Evolutionary conservation across 805 yeast genomes (phyloP).

Genomic region (Nakazawaea ernobii): DNA sequence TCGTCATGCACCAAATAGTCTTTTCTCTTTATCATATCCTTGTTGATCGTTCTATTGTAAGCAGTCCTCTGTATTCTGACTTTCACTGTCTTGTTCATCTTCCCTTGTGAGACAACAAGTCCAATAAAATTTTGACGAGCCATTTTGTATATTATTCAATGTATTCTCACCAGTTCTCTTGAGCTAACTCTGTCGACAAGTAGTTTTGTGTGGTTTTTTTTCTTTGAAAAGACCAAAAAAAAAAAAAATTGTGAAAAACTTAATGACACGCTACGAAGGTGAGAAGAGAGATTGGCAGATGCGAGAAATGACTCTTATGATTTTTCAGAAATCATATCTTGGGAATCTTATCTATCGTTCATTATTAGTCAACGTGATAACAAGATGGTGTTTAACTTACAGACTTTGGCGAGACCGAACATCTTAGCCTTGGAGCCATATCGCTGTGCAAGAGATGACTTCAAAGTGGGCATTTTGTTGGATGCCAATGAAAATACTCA

Average conservation of each 20-base stretch:
- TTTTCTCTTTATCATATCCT: constrained; percentile 70
- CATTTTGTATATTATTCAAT: constrained; percentile 39
- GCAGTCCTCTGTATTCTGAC: constrained; percentile 79
- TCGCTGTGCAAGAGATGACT: constrained; percentile 95
- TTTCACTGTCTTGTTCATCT: constrained; percentile 92
- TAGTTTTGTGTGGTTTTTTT: no score
- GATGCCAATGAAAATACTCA: constrained; percentile 97
- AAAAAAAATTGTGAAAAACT: neutral
- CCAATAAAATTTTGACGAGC: constrained; percentile 90
- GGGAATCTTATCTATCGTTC: neutral
- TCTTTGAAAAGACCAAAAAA: neutral
- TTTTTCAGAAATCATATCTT: neutral
- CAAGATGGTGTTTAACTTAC: constrained; percentile 43
- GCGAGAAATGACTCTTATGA: neutral
- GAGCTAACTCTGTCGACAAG: neutral
- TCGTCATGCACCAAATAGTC: constrained; percentile 93
- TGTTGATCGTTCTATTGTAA: constrained; percentile 66
- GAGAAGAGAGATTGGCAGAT: no score
- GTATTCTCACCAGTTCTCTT: no score
- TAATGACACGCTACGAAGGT: neutral
- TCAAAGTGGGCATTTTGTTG: constrained; percentile 76
- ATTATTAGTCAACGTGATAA: neutral
- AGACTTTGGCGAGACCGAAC: constrained; percentile 74
- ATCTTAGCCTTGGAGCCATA: constrained; percentile 81
- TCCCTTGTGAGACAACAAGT: constrained; percentile 91